Evolutionary conservation across 805 yeast genomes (phyloP).

Genomic region (Myxozyma sirexii): DNA sequence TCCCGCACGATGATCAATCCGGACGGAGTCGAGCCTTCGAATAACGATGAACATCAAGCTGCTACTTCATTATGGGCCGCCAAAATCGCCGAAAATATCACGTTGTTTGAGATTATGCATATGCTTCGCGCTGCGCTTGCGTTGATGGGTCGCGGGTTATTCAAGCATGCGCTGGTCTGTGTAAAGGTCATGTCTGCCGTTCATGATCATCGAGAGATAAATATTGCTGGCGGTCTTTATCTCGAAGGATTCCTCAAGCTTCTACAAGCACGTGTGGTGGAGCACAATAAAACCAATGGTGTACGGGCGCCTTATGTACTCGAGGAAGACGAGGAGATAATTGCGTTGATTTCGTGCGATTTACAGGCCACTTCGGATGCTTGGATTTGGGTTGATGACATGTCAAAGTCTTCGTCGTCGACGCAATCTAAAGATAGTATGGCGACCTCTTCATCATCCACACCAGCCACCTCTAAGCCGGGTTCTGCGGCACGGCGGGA

Average conservation of each 20-base stretch:
- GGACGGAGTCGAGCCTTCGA: not conserved
- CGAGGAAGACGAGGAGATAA: slow-evolving; percentile 27
- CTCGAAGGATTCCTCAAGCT: slow-evolving; percentile 21
- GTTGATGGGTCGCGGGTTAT: slow-evolving; percentile 25
- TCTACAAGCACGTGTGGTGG: slow-evolving; percentile 5
- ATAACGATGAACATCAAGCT: not conserved
- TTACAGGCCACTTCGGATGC: slow-evolving; percentile 37
- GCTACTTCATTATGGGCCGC: slow-evolving; percentile 23
- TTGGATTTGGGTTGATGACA: slow-evolving; percentile 25
- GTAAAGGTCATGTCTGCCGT: slow-evolving; percentile 25
- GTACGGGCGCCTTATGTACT: slow-evolving; percentile 4
- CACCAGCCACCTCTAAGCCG: too few relatives aligned
- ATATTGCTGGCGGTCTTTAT: slow-evolving; percentile 25
- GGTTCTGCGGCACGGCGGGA: not conserved
- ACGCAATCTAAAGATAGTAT: not conserved
- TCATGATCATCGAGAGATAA: slow-evolving; percentile 30
- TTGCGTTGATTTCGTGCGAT: slow-evolving; percentile 49
- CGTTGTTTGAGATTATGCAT: slow-evolving; percentile 20
- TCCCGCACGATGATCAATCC: slow-evolving; percentile 23
- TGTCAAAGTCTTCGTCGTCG: not conserved
- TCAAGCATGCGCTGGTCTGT: slow-evolving; percentile 27
- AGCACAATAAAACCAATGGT: not conserved
- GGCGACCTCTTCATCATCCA: not conserved
- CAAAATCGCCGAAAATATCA: slow-evolving; percentile 7
- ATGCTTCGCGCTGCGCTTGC: slow-evolving; percentile 24